Conservation (phyloP, 225 moss, liverwort and hornwort species). For the Polytrichum formosum region DNA sequence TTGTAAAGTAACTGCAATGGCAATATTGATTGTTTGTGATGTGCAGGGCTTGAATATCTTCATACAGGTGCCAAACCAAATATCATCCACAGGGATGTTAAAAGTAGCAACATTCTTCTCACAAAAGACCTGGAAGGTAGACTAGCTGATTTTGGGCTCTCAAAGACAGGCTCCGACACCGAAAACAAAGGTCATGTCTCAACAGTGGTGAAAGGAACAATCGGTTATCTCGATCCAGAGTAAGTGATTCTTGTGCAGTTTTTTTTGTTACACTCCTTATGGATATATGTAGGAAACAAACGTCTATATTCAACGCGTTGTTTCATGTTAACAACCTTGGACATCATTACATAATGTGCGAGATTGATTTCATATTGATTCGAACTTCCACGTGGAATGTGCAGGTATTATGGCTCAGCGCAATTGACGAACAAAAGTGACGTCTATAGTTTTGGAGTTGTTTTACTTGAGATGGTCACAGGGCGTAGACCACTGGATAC, state of each 20-base stretch:
- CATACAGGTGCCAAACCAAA: constrained; percentile 5
- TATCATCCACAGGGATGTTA: constrained; percentile 15
- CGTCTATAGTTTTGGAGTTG: constrained; percentile 10
- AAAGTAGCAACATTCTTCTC: constrained; percentile 15
- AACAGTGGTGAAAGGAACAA: constrained; percentile 11
- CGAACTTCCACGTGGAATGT: background rate
- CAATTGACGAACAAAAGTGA: constrained; percentile 3
- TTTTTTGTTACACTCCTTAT: too few species aligned
- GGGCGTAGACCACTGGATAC: constrained; percentile 1
- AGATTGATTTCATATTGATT: background rate
- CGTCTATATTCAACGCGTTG: background rate
- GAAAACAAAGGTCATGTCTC: constrained; percentile 2
- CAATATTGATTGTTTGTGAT: background rate
- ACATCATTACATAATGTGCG: background rate
- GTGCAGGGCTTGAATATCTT: constrained; percentile 13
- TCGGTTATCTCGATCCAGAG: constrained; percentile 20
- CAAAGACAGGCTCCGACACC: background rate
- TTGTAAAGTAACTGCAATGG: background rate
- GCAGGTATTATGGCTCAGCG: constrained; percentile 6
- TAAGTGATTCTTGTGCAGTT: background rate
- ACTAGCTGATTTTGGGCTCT: constrained; percentile 15
- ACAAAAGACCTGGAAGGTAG: constrained; percentile 9
- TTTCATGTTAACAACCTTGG: background rate
- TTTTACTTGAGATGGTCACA: constrained; percentile 8
- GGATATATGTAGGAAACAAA: background rate